Evolutionary conservation across 1,284 basidiomycete species (phyloP), one percentile per base, ranked within the genome.

Genomic region (Coriolopsis trogii): DNA sequence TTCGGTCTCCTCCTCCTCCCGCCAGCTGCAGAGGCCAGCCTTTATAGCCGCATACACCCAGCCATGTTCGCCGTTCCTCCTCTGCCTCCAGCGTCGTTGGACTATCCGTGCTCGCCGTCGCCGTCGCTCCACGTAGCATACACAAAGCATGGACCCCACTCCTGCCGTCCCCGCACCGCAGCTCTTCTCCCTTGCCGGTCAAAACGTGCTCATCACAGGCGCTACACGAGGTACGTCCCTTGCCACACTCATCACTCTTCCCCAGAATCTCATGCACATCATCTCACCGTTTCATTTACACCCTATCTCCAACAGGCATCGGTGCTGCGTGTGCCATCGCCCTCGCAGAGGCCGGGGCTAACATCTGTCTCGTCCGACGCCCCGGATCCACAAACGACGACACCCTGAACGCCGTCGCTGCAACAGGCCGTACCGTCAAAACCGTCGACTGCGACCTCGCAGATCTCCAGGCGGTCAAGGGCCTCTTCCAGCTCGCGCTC

Each of bases 351-450:
- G 88, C 89, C 12, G 95, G 95, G 23, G 93, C 94, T 28, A 78
- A 85, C 51, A 73, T 97, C 62, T 87, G 91, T 67, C 81, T 96
- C 56, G 82, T 91, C 46, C 85, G 89, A 62, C 82, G 91, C 55
- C 67, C 70, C 12, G 63, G 69, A 31, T 63, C 68, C 56, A 73
- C 79, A 36, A 85, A 87, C 67, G 76, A 78, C 42, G 67, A 76
- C 26, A 89, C 88, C 21, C 73, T 75, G 56, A 74, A 84, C 49
- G 65, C 77, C 38, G 82, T 91, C 60, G 70, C 67, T 34, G 73
- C 73, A 37, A 60, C 76, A 43, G 76, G 77, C 36, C 61, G 66
- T 46, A 68, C 66, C 41, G 75, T 71, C 44, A 69, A 79, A 55
- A 78, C 87, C 56, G 80, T 93, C 45, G 74, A 87, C 31, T 91